Conservation (phyloP, 495 filamentous ascomycete genomes). For the Aspergillus nanangensis region DNA sequence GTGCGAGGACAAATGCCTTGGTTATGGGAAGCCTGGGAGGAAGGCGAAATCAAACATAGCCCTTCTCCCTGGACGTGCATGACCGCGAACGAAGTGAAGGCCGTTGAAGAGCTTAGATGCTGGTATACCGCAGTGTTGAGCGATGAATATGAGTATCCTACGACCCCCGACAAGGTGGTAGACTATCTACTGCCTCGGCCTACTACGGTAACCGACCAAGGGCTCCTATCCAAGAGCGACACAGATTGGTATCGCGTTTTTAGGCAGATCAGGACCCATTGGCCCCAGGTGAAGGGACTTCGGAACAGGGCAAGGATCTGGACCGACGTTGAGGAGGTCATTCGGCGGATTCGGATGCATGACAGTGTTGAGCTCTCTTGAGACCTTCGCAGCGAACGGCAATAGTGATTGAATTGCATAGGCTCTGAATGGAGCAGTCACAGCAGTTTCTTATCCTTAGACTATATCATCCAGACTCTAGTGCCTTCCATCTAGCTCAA, state of each 20-base stretch:
- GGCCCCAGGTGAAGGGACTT: constrained; percentile 20
- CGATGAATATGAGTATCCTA: neutral
- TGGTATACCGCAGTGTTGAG: neutral
- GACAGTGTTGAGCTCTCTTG: too few relatives aligned
- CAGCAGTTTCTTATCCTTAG: too few relatives aligned
- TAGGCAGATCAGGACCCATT: constrained; percentile 10
- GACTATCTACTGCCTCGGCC: constrained; percentile 1
- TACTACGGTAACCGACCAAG: neutral
- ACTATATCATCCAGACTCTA: too few relatives aligned
- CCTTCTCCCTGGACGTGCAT: constrained; percentile 13
- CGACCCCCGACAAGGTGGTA: neutral
- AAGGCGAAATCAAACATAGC: constrained; percentile 1
- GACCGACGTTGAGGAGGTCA: constrained; percentile 15
- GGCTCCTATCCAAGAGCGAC: constrained; percentile 5
- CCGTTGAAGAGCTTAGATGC: constrained; percentile 1
- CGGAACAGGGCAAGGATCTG: constrained; percentile 26
- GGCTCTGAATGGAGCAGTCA: too few relatives aligned
- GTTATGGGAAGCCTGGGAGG: constrained; percentile 25
- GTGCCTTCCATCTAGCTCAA: too few relatives aligned
- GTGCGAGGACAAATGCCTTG: constrained; percentile 28
- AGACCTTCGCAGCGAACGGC: too few relatives aligned
- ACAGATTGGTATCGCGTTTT: constrained; percentile 25
- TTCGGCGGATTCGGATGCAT: too few relatives aligned
- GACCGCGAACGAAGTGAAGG: constrained; percentile 8
- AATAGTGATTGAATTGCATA: too few relatives aligned